These are phyloP conservation scores for Coemansia nantahalensis DNA, from an alignment of 192 early-diverging fungal species.

Conservation along the genomic window DNA sequence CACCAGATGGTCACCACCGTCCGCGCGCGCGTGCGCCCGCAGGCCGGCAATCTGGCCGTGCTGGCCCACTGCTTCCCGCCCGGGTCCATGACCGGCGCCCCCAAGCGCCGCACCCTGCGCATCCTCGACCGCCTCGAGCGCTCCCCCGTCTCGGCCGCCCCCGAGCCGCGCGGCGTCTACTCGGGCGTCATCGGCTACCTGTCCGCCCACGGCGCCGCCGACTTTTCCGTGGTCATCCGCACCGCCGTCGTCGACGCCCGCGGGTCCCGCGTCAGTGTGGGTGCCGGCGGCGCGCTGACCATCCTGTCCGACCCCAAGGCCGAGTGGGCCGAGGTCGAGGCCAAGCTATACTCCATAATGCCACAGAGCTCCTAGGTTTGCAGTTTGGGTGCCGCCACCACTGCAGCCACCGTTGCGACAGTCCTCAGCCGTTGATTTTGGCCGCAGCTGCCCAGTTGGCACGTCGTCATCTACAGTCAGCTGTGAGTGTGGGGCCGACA, in stretches of 20 bases:
- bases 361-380: too few species aligned
- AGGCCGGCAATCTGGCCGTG: slow-evolving; percentile 66
- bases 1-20: slow-evolving; percentile 94
- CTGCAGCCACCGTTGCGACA: too few species aligned
- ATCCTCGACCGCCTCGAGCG: slow-evolving; percentile 73
- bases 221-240: slow-evolving; percentile 89
- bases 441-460: too few species aligned
- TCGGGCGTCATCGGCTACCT: slow-evolving; percentile 91
- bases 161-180: slow-evolving; percentile 70
- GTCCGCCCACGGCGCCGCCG: slow-evolving; percentile 57
- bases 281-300: slow-evolving; percentile 93
- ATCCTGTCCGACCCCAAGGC: slow-evolving; percentile 78
- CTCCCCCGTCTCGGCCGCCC: not conserved
- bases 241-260: slow-evolving; percentile 65
- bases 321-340: slow-evolving; percentile 84
- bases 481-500: too few species aligned
- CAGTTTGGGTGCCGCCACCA: too few species aligned
- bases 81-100: slow-evolving; percentile 97
- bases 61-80: slow-evolving; percentile 85
- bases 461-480: too few species aligned
- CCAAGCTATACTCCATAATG: slow-evolving; percentile 62
- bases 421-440: too few species aligned
- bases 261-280: slow-evolving; percentile 60
- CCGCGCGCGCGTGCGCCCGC: slow-evolving; percentile 56
- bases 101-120: slow-evolving; percentile 82